Base-by-base conservation (phyloP, 306 rosid genomes). In the Citrullus mucosospermus region DNA sequence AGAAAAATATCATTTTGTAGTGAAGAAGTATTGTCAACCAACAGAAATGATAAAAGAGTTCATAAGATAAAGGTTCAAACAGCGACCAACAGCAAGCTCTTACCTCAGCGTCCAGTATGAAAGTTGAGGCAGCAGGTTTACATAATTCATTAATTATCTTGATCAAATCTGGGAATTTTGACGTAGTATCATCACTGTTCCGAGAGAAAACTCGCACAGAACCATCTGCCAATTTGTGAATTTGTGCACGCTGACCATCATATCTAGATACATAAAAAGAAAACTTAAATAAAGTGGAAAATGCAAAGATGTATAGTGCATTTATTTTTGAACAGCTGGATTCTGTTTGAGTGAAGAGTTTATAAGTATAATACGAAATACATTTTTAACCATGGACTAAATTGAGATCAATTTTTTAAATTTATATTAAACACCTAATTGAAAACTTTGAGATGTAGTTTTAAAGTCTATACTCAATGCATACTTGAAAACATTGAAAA, bases 181-280 rank as follows among this genome's bases (percentile, higher is more conserved):
- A 86, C 62, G 97, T 88, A 34, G 97, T 81, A 85, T 93, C 97
- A 38, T 91, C 96, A 78, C 98, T 95, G 78, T 93, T 93, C 85
- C 98, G 89, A 20, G 98, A 91, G 85, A 87, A 93, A 68, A 89
- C 82, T 36, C 66, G 88, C 82, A 91, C 18, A 8, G 96, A 87
- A 67, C 97, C 98, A 87, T 91, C 92, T 75, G 22, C 82, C 85
- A 89, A 83, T 85, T 82, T 93, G 86, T 93, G 98, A 89, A 93
- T 88, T 87, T 93, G 98, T 51, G 96, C 98, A 79, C 98, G 92
- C 87, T 93, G 98, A 54, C 98, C 98, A 85, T 93, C 98, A 80
- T 93, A 93, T 83, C 98, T 93, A 82, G 76, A 87, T 81, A 67
- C 76, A 82, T 44, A 66, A 62, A 74, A 9, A 44, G 14, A 41